A percentile compares a stretch with the other conserved stretches of the same genome.
Conservation (phyloP, 768 basidiomycete species). For the Leccinum variicolor region DNA sequence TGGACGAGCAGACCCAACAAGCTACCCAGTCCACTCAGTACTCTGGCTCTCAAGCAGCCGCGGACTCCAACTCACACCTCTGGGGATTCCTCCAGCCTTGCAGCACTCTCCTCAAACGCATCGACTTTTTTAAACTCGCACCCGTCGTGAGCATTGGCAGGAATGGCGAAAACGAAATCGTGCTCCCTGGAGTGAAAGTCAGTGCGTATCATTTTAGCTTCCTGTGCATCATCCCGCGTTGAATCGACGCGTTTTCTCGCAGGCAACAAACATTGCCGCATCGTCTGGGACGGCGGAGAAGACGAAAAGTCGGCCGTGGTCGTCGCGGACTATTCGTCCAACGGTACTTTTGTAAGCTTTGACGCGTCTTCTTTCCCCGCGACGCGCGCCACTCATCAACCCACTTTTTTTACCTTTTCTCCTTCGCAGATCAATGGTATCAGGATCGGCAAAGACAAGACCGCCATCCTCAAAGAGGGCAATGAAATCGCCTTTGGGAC, state of each 20-base stretch:
- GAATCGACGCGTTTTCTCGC: constrained; percentile 26
- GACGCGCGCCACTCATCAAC: constrained; percentile 8
- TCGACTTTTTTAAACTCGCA: constrained; percentile 59
- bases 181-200: constrained; percentile 69
- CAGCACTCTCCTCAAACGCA: constrained; percentile 44
- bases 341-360: constrained; percentile 41
- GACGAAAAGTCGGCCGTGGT: constrained; percentile 31
- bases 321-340: constrained; percentile 37
- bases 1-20: constrained; percentile 36
- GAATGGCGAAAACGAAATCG: constrained; percentile 44
- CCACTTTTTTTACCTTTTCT: not conserved
- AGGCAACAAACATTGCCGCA: constrained; percentile 39
- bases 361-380: constrained; percentile 16
- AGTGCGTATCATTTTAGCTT: constrained; percentile 44
- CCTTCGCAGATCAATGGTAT: constrained; percentile 36
- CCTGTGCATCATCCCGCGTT: constrained; percentile 12
- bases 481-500: constrained; percentile 88
- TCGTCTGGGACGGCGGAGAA: constrained; percentile 35
- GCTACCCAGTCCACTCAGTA: constrained; percentile 40
- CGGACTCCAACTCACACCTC: constrained; percentile 36
- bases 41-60: constrained; percentile 26
- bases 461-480: constrained; percentile 51
- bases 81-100: constrained; percentile 76
- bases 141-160: constrained; percentile 56
- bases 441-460: constrained; percentile 37